Evolutionary conservation across 257 asterid species (phyloP).

Genomic region (Pogostemon cablin): DNA sequence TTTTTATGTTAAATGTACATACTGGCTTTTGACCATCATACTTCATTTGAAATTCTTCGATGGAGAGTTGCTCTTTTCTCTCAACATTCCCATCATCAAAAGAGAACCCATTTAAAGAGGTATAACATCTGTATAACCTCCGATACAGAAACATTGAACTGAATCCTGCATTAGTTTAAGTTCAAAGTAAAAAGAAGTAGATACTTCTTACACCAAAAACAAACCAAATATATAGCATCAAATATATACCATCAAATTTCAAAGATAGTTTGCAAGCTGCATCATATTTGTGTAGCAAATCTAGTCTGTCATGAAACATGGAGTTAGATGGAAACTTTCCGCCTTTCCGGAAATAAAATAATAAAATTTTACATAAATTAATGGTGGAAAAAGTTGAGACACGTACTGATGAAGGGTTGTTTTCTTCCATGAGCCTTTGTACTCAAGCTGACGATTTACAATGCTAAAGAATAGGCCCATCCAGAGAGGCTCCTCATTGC

Average conservation of each 20-base stretch:
- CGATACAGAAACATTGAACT: conserved; percentile 77
- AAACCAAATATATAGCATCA: not conserved
- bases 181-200: conserved; percentile 36
- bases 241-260: conserved; percentile 71
- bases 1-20: conserved; percentile 32
- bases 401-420: conserved; percentile 91
- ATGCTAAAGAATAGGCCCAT: conserved; percentile 71
- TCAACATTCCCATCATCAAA: conserved; percentile 85
- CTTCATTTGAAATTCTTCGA: conserved; percentile 59
- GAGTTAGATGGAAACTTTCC: conserved; percentile 35
- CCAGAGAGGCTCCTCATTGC: conserved; percentile 99
- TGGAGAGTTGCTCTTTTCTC: conserved; percentile 60
- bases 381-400: conserved; percentile 17
- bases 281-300: conserved; percentile 43
- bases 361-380: conserved; percentile 13
- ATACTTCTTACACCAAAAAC: conserved; percentile 13
- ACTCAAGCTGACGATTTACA: conserved; percentile 73
- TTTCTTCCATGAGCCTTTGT: conserved; percentile 96
- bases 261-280: conserved; percentile 46
- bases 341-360: conserved; percentile 21
- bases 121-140: conserved; percentile 86
- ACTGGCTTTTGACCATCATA: conserved; percentile 89
- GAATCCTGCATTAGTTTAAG: conserved; percentile 68
- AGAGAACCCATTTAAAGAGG: conserved; percentile 79
- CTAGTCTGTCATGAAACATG: conserved; percentile 52